A percentile compares a stretch with the other conserved stretches of the same genome.
Evolutionary conservation across 768 basidiomycete species (phyloP).

Genomic region (Pleurotus tuoliensis): DNA sequence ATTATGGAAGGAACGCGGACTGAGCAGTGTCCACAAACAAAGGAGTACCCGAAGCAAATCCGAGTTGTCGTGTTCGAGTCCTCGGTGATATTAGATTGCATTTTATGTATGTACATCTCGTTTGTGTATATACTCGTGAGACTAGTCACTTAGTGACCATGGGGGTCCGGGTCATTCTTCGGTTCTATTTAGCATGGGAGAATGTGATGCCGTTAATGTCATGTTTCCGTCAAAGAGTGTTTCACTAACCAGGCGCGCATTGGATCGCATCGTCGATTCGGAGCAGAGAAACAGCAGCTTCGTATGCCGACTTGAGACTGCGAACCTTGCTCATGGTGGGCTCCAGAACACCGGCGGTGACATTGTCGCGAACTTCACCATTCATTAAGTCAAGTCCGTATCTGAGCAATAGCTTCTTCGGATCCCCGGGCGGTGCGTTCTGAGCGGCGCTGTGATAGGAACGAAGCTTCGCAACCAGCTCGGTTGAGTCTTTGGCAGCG

Average conservation of each 20-base stretch:
- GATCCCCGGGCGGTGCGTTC: constrained; percentile 85
- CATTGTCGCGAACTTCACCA: constrained; percentile 94
- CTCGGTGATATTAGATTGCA: too few relatives aligned
- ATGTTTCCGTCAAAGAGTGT: constrained; percentile 15
- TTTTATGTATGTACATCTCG: background rate
- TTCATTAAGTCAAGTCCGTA: constrained; percentile 95
- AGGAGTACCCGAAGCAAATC: too few relatives aligned
- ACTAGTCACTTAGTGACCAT: constrained; percentile 54
- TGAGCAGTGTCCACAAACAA: too few relatives aligned
- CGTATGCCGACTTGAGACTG: constrained; percentile 94
- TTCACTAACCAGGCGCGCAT: constrained; percentile 71
- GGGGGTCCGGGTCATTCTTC: constrained; percentile 67
- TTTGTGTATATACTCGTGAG: background rate
- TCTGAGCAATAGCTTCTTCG: constrained; percentile 84
- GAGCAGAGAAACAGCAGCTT: constrained; percentile 91
- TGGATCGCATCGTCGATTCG: constrained; percentile 97
- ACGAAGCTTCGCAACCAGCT: constrained; percentile 93
- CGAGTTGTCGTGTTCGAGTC: too few relatives aligned
- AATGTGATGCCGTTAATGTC: background rate
- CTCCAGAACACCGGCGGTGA: constrained; percentile 89
- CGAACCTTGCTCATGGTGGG: constrained; percentile 97
- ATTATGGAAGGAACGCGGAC: too few relatives aligned
- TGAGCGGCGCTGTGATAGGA: constrained; percentile 97
- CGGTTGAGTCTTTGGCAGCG: constrained; percentile 97
- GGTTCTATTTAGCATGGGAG: constrained; percentile 43